Conservation (phyloP, 2,329 filamentous ascomycete genomes). For the Neonectria magnoliae region DNA sequence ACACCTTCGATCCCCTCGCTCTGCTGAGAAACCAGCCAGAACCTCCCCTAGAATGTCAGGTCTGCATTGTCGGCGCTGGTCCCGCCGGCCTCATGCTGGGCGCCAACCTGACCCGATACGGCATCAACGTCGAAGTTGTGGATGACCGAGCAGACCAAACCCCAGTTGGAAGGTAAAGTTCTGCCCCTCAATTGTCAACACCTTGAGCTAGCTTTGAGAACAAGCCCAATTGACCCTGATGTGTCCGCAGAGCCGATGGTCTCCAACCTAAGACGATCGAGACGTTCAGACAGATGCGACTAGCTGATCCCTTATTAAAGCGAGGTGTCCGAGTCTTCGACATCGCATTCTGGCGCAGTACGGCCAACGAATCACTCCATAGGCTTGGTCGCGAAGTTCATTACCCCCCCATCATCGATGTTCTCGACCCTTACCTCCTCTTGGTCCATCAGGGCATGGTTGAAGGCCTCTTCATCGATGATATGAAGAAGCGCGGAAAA, state of each 20-base stretch:
- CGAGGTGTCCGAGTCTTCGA: constrained; percentile 78
- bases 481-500: constrained; percentile 71
- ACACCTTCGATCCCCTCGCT: constrained; percentile 57
- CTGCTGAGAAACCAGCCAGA: constrained; percentile 60
- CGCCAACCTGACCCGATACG: constrained; percentile 69
- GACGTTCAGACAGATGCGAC: constrained; percentile 76
- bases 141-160: constrained; percentile 77
- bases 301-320: constrained; percentile 74
- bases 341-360: constrained; percentile 76
- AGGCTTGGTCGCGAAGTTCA: constrained; percentile 74
- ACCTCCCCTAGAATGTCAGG: constrained; percentile 56
- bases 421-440: constrained; percentile 66
- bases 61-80: constrained; percentile 65
- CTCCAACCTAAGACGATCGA: constrained; percentile 83
- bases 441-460: constrained; percentile 80
- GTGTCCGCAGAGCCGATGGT: constrained; percentile 68
- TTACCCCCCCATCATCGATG: constrained; percentile 71
- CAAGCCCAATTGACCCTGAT: constrained; percentile 29
- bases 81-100: constrained; percentile 67
- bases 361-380: constrained; percentile 60
- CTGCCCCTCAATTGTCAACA: neutral
- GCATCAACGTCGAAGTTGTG: constrained; percentile 71
- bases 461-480: constrained; percentile 75
- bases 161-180: constrained; percentile 65
- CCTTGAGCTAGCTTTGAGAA: constrained; percentile 18